Conservation (phyloP, 345 rosid species). For the Aegle marmelos region DNA sequence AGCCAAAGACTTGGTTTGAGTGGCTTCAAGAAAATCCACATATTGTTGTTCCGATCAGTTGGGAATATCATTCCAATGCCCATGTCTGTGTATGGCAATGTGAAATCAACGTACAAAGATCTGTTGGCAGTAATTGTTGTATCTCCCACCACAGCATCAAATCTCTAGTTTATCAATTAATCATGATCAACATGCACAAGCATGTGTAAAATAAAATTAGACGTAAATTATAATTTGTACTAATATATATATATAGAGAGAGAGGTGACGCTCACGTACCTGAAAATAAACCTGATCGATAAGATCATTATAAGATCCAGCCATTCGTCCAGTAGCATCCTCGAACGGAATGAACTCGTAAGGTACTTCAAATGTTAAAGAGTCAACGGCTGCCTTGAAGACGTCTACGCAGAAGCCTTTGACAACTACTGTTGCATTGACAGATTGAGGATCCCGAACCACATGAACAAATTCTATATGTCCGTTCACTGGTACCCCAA, state of each 20-base stretch:
- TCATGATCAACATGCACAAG: no score
- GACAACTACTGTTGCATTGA: not conserved
- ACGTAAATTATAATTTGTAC: no score
- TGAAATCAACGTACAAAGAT: constrained; percentile 39
- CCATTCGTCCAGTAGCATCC: not conserved
- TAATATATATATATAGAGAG: no score
- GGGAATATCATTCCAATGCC: constrained; percentile 21
- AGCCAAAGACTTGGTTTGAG: constrained; percentile 22
- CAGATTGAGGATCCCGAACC: no score
- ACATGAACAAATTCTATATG: constrained; percentile 16
- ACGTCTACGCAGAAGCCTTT: constrained; percentile 41
- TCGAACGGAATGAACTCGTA: constrained; percentile 24
- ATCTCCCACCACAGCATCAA: not conserved
- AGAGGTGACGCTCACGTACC: constrained; percentile 10
- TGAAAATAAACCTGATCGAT: constrained; percentile 28
- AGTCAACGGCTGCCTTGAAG: constrained; percentile 25
- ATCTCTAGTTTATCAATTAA: not conserved
- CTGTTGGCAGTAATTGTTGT: constrained; percentile 6
- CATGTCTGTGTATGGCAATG: constrained; percentile 35
- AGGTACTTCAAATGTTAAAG: constrained; percentile 19
- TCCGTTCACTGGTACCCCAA: constrained; percentile 33
- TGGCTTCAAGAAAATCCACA: constrained; percentile 26
- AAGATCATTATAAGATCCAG: constrained; percentile 26
- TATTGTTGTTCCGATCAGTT: constrained; percentile 9
- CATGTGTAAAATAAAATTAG: not conserved